A percentile compares a stretch with the other conserved stretches of the same genome.
These are phyloP conservation scores for Calonectria leucothoes DNA, from an alignment of 2,329 filamentous ascomycete genomes.

Conservation along the genomic window DNA sequence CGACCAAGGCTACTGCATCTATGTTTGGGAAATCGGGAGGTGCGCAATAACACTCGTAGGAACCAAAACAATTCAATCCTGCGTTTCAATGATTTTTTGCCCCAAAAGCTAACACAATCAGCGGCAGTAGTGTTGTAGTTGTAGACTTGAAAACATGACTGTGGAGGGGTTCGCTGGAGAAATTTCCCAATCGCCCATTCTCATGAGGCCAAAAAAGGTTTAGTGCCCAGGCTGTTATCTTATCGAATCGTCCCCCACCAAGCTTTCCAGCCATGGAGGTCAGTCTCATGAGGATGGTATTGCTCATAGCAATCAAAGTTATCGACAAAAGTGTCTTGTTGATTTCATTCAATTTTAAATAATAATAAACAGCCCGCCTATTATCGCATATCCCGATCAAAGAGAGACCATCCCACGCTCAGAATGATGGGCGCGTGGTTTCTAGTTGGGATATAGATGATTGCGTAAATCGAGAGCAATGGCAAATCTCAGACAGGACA, in stretches of 20 bases:
- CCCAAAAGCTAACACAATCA: background rate
- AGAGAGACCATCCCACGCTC: no score
- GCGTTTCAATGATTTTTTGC: background rate
- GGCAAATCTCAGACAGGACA: no score
- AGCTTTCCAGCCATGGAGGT: background rate
- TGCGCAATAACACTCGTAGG: no score
- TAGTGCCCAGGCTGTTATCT: slow-evolving; percentile 5
- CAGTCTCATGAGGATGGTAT: background rate
- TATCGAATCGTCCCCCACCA: slow-evolving; percentile 9
- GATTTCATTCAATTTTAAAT: background rate
- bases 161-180: slow-evolving; percentile 15
- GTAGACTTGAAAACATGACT: slow-evolving; percentile 9
- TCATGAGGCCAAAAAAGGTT: background rate
- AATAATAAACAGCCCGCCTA: no score
- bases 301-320: background rate
- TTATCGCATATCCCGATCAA: no score
- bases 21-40: background rate
- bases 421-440: no score
- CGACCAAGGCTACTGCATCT: background rate
- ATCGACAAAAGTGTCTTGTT: background rate
- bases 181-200: slow-evolving; percentile 13
- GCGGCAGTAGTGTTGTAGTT: background rate
- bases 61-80: no score
- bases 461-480: no score
- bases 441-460: no score